Evolutionary conservation across 164 flowering plant genomes (phyloP).

Genomic region (Euptelea pleiosperma): DNA sequence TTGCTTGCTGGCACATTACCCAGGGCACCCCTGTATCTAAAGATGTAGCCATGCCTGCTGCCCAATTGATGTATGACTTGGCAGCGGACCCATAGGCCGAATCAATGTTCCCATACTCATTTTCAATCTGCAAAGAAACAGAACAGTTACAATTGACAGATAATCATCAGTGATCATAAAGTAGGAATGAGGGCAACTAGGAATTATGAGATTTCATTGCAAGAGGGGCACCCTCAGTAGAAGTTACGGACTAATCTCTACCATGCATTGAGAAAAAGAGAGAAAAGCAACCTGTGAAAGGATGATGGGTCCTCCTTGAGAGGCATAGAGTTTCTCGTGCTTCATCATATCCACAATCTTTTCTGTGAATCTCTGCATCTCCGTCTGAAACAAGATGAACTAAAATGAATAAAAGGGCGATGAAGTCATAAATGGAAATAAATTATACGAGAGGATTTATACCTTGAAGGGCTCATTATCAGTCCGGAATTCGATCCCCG

Average conservation of each 20-base stretch:
- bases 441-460: neutral
- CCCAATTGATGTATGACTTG: slow-evolving; percentile 78
- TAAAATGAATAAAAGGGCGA: neutral
- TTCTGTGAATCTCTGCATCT: slow-evolving; percentile 85
- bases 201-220: too few relatives aligned
- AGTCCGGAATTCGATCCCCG: slow-evolving; percentile 79
- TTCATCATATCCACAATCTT: slow-evolving; percentile 90
- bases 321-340: slow-evolving; percentile 82
- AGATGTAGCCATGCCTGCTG: slow-evolving; percentile 85
- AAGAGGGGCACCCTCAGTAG: too few relatives aligned
- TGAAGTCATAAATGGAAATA: neutral
- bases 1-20: slow-evolving; percentile 97
- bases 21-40: slow-evolving; percentile 95
- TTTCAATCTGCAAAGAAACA: slow-evolving; percentile 62
- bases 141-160: neutral
- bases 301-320: slow-evolving; percentile 99
- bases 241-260: too few relatives aligned
- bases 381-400: slow-evolving; percentile 44
- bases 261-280: neutral
- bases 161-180: neutral
- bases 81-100: slow-evolving; percentile 61
- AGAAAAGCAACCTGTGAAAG: slow-evolving; percentile 73
- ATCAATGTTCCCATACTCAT: slow-evolving; percentile 88
- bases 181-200: too few relatives aligned
- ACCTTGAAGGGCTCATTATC: slow-evolving; percentile 96